Base-by-base conservation (phyloP, 2,329 filamentous ascomycete genomes). In the Xylariaceae sp. region DNA sequence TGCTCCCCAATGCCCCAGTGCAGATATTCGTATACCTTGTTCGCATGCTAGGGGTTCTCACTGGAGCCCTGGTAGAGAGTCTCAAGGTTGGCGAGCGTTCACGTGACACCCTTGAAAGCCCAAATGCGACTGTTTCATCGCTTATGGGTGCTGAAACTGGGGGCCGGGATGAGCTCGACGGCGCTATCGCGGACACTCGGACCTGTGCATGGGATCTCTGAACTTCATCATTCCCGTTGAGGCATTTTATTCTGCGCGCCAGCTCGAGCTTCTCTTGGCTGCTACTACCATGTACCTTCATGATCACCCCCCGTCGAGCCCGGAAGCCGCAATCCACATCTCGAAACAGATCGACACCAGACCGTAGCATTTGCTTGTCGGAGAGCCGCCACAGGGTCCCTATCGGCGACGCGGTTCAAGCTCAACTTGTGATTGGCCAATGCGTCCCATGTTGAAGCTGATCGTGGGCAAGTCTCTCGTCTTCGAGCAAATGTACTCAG, bases 281-380 rank as follows among this genome's bases (percentile, higher is more conserved):
- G 45, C 40, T 48, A 44, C 44, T 34, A 50, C 47, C 28, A 15
- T n/a, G n/a, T n/a, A n/a, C 22, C 22, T 26, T 26, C 22, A 26
- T 26, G 22, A 26, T 26, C 6, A 26, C 11, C 22, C 22, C 22
- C 22, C 6, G 22, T 26, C 22, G 6, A 6, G 22, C 22, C 22
- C 22, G 11, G 11, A 26, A 26, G 22, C 22, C 22, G 22, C 22
- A 26, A 26, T 26, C 22, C 22, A 26, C 22, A 19, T 48, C 49
- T 46, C 53, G 54, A 57, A 55, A 57, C 54, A 38, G 54, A 54
- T 55, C 54, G 49, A 50, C 53, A 45, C 33, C 29, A 43, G 45
- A 50, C 38, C 47, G 47, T 49, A 43, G 48, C 43, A 42, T 47
- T 50, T 49, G 19, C 45, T 45, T 47, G 52, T 55, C 44, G 37